phyloP scores from a whole-genome alignment of 768 basidiomycete genomes.

The Dacryopinax spathularia region DNA sequence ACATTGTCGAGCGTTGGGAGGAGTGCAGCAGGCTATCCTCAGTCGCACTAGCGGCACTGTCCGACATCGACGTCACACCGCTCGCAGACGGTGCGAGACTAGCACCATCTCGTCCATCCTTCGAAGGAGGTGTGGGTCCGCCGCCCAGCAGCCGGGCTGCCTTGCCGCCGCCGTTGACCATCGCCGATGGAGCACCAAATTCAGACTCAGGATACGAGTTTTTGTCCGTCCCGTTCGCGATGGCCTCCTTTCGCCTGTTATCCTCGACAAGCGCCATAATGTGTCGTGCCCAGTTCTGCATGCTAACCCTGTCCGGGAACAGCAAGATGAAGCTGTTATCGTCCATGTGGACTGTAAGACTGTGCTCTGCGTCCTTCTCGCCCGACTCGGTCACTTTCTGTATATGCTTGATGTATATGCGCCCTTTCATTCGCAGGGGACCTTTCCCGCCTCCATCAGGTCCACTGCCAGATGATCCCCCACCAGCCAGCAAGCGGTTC shows the following conservation, averaged over 20 bases:
- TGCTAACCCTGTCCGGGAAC: conserved; percentile 77
- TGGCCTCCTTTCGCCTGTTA: conserved; percentile 7
- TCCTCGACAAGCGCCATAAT: conserved; percentile 57
- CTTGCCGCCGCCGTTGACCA: neutral
- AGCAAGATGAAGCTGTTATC: conserved; percentile 95
- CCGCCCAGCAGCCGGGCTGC: conserved; percentile 51
- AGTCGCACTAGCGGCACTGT: neutral
- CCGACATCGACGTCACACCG: neutral
- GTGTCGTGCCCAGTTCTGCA: conserved; percentile 78
- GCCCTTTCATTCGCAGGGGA: conserved; percentile 79
- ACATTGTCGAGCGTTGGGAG: conserved; percentile 46
- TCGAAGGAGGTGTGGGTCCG: conserved; percentile 20
- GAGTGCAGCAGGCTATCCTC: conserved; percentile 13
- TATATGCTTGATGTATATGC: conserved; percentile 93
- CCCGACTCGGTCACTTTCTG: conserved; percentile 73
- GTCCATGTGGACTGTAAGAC: conserved; percentile 94
- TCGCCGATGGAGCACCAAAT: neutral
- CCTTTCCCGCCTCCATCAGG: conserved; percentile 36
- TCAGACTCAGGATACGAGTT: neutral
- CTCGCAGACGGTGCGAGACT: neutral
- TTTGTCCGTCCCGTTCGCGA: neutral
- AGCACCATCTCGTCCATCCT: neutral
- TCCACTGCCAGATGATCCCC: neutral
- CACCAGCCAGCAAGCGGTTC: conserved; percentile 41
- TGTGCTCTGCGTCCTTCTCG: conserved; percentile 58